phyloP scores from a whole-genome alignment of 2,329 filamentous ascomycete species.

The Tolypocladium tropicale region DNA sequence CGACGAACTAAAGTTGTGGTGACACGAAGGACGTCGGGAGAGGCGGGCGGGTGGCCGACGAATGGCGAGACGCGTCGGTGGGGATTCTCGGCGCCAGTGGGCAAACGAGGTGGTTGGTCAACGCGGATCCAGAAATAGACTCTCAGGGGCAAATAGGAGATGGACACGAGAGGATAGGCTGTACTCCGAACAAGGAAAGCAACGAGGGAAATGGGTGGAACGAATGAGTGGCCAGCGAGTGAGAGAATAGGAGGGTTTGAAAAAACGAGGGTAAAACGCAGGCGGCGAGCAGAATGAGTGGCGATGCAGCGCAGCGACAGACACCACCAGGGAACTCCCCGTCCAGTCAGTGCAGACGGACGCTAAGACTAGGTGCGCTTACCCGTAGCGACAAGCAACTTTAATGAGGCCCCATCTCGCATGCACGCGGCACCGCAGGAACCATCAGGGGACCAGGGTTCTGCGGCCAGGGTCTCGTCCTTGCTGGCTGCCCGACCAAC shows the following conservation, averaged over 20 bases:
- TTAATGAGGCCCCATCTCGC: neutral
- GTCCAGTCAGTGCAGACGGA: too few relatives aligned
- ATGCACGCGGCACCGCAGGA: neutral
- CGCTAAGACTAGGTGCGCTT: too few relatives aligned
- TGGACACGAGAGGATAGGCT: neutral
- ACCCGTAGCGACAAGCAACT: neutral
- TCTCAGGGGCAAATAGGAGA: neutral
- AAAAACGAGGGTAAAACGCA: neutral
- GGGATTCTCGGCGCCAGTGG: neutral
- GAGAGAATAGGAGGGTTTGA: neutral
- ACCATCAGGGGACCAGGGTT: neutral
- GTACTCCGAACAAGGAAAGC: too few relatives aligned
- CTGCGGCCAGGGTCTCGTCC: too few relatives aligned
- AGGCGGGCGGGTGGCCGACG: neutral
- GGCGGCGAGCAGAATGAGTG: neutral
- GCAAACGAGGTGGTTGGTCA: neutral
- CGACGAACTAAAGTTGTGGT: neutral
- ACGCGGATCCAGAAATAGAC: neutral
- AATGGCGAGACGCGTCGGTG: slow-evolving; percentile 1
- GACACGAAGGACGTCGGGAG: neutral
- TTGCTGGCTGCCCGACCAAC: neutral
- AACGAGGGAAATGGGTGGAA: too few relatives aligned
- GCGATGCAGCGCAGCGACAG: too few relatives aligned
- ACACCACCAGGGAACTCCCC: too few relatives aligned
- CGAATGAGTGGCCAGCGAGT: neutral